Base-by-base conservation (phyloP, 352 stramenopile species). In the Phytophthora pini region DNA sequence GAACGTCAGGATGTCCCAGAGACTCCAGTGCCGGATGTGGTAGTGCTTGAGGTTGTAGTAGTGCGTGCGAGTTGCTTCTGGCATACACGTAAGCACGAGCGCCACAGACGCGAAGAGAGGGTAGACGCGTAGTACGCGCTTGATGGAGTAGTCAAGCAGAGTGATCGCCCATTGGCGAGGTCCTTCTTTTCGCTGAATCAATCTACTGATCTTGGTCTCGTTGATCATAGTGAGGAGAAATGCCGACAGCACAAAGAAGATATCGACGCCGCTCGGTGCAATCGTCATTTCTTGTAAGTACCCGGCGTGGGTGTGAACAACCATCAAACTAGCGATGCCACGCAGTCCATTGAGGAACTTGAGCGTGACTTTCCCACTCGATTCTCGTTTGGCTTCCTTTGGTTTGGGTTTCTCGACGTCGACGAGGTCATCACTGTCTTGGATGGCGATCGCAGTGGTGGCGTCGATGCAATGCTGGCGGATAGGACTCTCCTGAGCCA, bases 161-260 rank as follows among this genome's bases (percentile, higher is more conserved):
- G 24, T 39, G 12, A 48, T 15, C 9, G 43, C 1, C 55, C 55
- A 62, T 17, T 41, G 17, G 1, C 36, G 44, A 10, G 26, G 17
- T 2, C 41, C 26, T 3, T 52, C 60, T 0, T 32, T 17, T 3
- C 27, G 36, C 1, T 7, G 20, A 9, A 74, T 39, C 22, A 70
- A n/a, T 26, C 48, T 31, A 13, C 41, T 52, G 6, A 43, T 39
- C 45, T 71, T 71, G 32, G 24, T 9, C 20, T 71, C 67, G 26
- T 68, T 61, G 10, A 75, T 24, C 50, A 65, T 64, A 6, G 67
- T 75, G 10, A 75, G 51, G n/a, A 75, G 50, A 57, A 75, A 75
- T 1, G 67, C 55, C 6, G 67, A 75, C 24, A 75, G 50, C 36
- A 75, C 67, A 46, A 75, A 75, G 45, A 75, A 75, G 1, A 54